Evolutionary conservation across 2,329 filamentous ascomycete species (phyloP), one percentile per base, ranked within the genome.

Genomic region (Fusarium sp.): DNA sequence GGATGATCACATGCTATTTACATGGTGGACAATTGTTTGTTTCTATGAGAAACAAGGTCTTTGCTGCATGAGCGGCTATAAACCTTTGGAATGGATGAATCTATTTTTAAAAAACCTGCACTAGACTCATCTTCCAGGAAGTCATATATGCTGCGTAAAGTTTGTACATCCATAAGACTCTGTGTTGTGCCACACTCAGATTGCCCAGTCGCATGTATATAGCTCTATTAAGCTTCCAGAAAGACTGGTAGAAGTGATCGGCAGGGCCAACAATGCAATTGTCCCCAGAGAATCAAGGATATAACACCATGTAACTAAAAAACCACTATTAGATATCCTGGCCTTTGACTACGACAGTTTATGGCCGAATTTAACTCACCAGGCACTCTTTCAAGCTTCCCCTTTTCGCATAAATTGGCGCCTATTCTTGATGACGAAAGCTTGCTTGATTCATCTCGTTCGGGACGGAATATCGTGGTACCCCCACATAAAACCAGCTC

Each of bases 391-490:
- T 54, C 45, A 63, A 60, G 64, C 55, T 54, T 44, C 69, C 66
- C 69, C 65, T 72, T 72, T 72, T 71, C 56, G n/a, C 60, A 44
- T 44, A 34, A 50, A 54, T 50, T 59, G 59, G 49, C 40, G 54
- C 53, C 59, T 68, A 24, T 55, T 57, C 34, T 58, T 59, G 52
- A 71, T 65, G 63, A 65, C 63, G 32, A 71, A 51, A 60, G 38
- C 63, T 43, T 55, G 42, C 58, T 72, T 70, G 40, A 24, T 47
- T 55, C 61, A 72, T 70, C 57, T 70, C 60, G 55, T 50, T 38
- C 69, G 69, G 69, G 54, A 30, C 69, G 69, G 69, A 72, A 67
- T 43, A 72, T 72, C 47, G 45, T 69, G 25, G 30, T 38, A n/a
- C 45, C 68, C 20, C 34, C 34, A 14, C n/a, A 22, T 15, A 11